Conservation (phyloP, 305 asterid genomes). For the Fraxinus floribunda region DNA sequence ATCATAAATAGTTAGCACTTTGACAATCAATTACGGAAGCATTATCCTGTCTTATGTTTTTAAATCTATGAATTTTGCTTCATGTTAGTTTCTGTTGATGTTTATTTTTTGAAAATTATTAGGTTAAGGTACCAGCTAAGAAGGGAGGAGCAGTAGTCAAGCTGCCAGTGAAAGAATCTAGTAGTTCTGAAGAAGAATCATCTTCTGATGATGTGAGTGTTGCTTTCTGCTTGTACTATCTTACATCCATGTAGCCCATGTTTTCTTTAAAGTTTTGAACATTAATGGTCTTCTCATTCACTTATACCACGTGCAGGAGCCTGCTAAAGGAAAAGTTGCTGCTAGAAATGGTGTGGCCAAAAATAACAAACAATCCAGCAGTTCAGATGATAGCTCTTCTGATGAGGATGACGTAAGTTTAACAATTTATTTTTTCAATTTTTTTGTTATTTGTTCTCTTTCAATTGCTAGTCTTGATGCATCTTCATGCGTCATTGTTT, state of each 20-base stretch:
- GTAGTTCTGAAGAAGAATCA: constrained; percentile 4
- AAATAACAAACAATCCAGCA: constrained; percentile 18
- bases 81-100: neutral
- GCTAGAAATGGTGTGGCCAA: constrained; percentile 20
- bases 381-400: constrained; percentile 23
- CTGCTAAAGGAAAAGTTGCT: constrained; percentile 17
- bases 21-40: neutral
- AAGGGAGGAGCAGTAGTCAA: neutral
- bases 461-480: neutral
- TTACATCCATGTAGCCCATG: neutral
- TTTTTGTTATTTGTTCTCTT: neutral
- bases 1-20: neutral
- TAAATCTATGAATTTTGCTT: neutral
- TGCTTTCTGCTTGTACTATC: neutral
- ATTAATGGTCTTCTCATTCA: neutral
- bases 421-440: neutral
- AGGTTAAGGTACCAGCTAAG: constrained; percentile 20
- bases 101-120: neutral
- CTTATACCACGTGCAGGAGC: constrained; percentile 6
- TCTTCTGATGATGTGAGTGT: constrained; percentile 11
- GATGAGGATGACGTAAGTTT: constrained; percentile 26
- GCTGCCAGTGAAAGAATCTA: neutral
- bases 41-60: neutral
- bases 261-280: neutral
- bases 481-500: neutral